Percentiles rank a stretch among this genome's conserved stretches.
Conservation (phyloP, 768 basidiomycete genomes). For the Collybiopsis confluens region DNA sequence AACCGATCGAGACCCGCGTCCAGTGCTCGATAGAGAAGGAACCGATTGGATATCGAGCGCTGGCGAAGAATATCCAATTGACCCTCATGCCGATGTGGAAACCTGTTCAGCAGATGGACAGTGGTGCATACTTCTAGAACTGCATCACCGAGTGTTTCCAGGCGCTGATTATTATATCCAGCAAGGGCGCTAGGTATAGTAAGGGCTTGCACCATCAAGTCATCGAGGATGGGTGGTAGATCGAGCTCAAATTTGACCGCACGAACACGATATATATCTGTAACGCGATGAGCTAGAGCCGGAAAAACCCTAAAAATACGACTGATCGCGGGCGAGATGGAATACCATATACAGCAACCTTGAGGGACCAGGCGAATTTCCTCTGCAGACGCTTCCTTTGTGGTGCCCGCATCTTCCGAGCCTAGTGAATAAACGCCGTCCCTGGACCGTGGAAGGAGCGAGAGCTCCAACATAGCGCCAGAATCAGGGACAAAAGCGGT, state of each 20-base stretch:
- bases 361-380: constrained; percentile 31
- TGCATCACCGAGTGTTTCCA: constrained; percentile 86
- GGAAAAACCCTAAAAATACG: constrained; percentile 58
- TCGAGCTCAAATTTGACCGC: constrained; percentile 48
- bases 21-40: constrained; percentile 62
- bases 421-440: constrained; percentile 33
- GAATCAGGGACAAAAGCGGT: constrained; percentile 40
- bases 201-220: constrained; percentile 66
- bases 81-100: constrained; percentile 77
- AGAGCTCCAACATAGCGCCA: constrained; percentile 62
- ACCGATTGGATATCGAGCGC: constrained; percentile 65
- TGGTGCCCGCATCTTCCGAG: constrained; percentile 5
- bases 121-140: constrained; percentile 75
- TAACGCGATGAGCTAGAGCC: constrained; percentile 60
- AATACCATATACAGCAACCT: constrained; percentile 50
- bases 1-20: constrained; percentile 59
- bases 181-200: constrained; percentile 64
- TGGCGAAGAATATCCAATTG: constrained; percentile 67
- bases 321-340: constrained; percentile 46
- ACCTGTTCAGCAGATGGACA: constrained; percentile 73
- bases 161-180: constrained; percentile 75
- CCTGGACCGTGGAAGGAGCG: constrained; percentile 36
- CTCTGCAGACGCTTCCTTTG: constrained; percentile 23
- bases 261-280: constrained; percentile 57
- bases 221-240: constrained; percentile 55